phyloP scores from a whole-genome alignment of 2,329 filamentous ascomycete genomes.

The Pseudohalonectria lignicola region DNA sequence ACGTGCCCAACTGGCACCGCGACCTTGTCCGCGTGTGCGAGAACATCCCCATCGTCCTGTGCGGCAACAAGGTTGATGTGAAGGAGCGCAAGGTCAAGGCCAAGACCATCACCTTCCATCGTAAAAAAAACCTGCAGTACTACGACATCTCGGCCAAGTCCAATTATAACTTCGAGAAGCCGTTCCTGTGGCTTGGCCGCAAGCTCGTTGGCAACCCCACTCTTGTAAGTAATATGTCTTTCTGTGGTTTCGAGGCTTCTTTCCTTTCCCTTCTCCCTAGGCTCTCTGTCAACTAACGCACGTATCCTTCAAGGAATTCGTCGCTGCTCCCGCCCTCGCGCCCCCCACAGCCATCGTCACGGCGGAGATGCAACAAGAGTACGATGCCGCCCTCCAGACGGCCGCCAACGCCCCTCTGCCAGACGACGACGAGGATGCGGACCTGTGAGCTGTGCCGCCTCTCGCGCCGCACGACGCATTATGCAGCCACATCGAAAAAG shows the following conservation, averaged over 20 bases:
- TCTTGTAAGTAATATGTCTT: slow-evolving; percentile 65
- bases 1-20: slow-evolving; percentile 99
- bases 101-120: slow-evolving; percentile 99
- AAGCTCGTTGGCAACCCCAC: slow-evolving; percentile 93
- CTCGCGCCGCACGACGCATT: too few relatives aligned
- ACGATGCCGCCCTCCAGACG: slow-evolving; percentile 78
- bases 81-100: slow-evolving; percentile 99
- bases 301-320: slow-evolving; percentile 68
- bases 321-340: slow-evolving; percentile 87
- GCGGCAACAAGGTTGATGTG: slow-evolving; percentile 99
- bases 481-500: too few relatives aligned
- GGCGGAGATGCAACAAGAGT: slow-evolving; percentile 67
- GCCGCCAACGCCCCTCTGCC: slow-evolving; percentile 80
- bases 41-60: slow-evolving; percentile 97
- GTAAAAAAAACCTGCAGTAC: slow-evolving; percentile 99
- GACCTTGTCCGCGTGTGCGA: slow-evolving; percentile 98
- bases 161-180: slow-evolving; percentile 99
- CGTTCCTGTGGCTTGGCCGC: slow-evolving; percentile 97
- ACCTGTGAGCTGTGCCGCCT: slow-evolving; percentile 41
- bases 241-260: not conserved
- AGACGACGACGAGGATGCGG: slow-evolving; percentile 79
- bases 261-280: not conserved
- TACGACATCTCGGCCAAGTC: slow-evolving; percentile 99
- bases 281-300: not conserved
- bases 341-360: slow-evolving; percentile 89